These are phyloP conservation scores for Lodderomyces pseudojiufengensis DNA, from an alignment of 1,139 yeast species.

Conservation along the genomic window DNA sequence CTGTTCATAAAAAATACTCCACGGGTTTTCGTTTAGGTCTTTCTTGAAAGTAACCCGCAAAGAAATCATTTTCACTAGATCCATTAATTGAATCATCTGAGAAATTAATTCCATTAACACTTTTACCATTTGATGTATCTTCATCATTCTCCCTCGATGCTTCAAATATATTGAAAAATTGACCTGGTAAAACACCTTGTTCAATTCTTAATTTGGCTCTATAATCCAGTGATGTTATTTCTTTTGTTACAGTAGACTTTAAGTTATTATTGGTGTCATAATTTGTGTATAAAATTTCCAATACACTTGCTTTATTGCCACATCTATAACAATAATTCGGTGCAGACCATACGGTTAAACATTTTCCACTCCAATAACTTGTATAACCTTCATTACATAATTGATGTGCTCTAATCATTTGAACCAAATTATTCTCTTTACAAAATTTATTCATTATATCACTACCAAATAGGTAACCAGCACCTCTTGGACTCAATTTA, in stretches of 20 bases:
- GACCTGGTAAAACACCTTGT: slow-evolving; percentile 37
- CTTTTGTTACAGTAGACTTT: neutral
- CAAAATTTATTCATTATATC: slow-evolving; percentile 88
- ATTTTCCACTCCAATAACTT: slow-evolving; percentile 81
- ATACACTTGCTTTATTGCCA: slow-evolving; percentile 91
- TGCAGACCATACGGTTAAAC: slow-evolving; percentile 97
- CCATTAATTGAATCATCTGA: slow-evolving; percentile 10
- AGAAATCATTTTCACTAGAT: slow-evolving; percentile 15
- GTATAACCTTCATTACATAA: slow-evolving; percentile 95
- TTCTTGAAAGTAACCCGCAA: slow-evolving; percentile 20
- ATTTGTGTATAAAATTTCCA: slow-evolving; percentile 56
- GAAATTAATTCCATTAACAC: slow-evolving; percentile 33
- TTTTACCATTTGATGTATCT: slow-evolving; percentile 40
- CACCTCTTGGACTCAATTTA: slow-evolving; percentile 91
- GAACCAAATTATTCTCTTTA: slow-evolving; percentile 70
- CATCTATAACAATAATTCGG: slow-evolving; percentile 97
- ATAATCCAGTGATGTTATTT: too few species aligned
- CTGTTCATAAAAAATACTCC: slow-evolving; percentile 65
- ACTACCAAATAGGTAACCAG: slow-evolving; percentile 93
- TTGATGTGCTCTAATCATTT: slow-evolving; percentile 91
- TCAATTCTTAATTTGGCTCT: slow-evolving; percentile 8
- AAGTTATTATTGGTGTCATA: slow-evolving; percentile 18
- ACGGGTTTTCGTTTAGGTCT: slow-evolving; percentile 45
- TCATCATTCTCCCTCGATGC: slow-evolving; percentile 87
- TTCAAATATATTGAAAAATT: slow-evolving; percentile 86